Evolutionary conservation across 75 land plant genomes (phyloP), one percentile per base, ranked within the genome.

Genomic region (Isoetes taiwanensis): DNA sequence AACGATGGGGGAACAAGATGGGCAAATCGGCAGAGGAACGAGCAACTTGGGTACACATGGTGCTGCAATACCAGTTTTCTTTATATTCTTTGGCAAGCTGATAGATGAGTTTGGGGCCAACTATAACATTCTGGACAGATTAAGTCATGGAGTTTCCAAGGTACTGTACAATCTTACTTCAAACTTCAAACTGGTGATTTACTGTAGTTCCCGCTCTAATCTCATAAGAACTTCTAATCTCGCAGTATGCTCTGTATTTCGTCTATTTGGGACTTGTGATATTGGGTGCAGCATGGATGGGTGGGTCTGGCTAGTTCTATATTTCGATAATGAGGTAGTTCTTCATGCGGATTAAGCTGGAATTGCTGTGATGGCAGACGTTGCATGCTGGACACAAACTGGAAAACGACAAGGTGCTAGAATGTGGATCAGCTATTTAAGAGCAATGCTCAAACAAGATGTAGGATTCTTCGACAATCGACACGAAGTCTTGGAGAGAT

Each of bases 21-120:
- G n/a, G n/a, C n/a, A n/a, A n/a, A n/a, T n/a, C n/a, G n/a, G n/a
- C n/a, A n/a, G n/a, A n/a, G n/a, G n/a, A n/a, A n/a, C n/a, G n/a
- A n/a, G n/a, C n/a, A n/a, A n/a, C n/a, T n/a, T n/a, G n/a, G n/a
- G n/a, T n/a, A n/a, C n/a, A n/a, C 99, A 94, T 63, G 99, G 99
- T 0, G 99, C 77, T 3, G 86, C 99, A 0, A 85, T 94, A 10
- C 99, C 99, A 30, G 80, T 94, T 30, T 94, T 86, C 77, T 94
- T 94, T 59, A 80, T 94, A 34, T 94, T 80, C 75, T 94, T 94
- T 52, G 99, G 99, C 3, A 85, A 82, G 41, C 70, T 94, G 41
- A 94, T 89, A 34, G 72, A 94, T 52, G 67, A 81, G 30, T 76
- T 94, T 46, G 96, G 99, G 1, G 20, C 77, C 10, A 80, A 89